Base-by-base conservation (phyloP, 805 yeast species). In the Nakazawaea laoshanensis region DNA sequence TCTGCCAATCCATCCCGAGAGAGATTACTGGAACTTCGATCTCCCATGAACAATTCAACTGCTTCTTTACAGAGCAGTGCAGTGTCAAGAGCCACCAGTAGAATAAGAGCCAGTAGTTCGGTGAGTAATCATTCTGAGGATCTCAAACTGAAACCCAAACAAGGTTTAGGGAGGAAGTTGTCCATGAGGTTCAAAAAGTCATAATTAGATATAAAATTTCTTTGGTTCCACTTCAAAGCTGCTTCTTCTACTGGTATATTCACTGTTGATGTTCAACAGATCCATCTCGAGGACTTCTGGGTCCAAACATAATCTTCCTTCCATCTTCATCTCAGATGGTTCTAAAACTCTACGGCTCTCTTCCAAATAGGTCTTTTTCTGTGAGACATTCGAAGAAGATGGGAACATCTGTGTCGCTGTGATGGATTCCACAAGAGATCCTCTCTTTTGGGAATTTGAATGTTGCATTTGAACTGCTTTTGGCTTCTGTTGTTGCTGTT, bases 371-470 rank as follows among this genome's bases (percentile, higher is more conserved):
- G 39, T 27, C 12, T 18, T 27, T 11, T 19, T 19, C 10, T 22
- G 12, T 13, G 23, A 25, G 11, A 8, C 25, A 26, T 30, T 30
- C 3, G 35, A 30, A 13, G 11, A 12, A 9, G 35, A 27, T 4
- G 37, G 37, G 13, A 19, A 18, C 37, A 34, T 34, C 26, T 8
- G 37, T n/a, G 39, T 27, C 4, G 32, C 22, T 2, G 39, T 36
- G n/a, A 31, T 21, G 7, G 39, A 36, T 23, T 30, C 35, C 34
- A 30, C 17, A 31, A 36, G n/a, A n/a, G n/a, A n/a, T n/a, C n/a
- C n/a, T n/a, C n/a, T n/a, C n/a, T n/a, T n/a, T n/a, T n/a, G n/a
- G n/a, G n/a, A n/a, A n/a, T n/a, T n/a, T n/a, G n/a, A n/a, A n/a
- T n/a, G n/a, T n/a, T n/a, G n/a, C n/a, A n/a, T n/a, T n/a, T n/a